Conservation (phyloP, 805 yeast species). For the Sungouiozyma intestinalis region DNA sequence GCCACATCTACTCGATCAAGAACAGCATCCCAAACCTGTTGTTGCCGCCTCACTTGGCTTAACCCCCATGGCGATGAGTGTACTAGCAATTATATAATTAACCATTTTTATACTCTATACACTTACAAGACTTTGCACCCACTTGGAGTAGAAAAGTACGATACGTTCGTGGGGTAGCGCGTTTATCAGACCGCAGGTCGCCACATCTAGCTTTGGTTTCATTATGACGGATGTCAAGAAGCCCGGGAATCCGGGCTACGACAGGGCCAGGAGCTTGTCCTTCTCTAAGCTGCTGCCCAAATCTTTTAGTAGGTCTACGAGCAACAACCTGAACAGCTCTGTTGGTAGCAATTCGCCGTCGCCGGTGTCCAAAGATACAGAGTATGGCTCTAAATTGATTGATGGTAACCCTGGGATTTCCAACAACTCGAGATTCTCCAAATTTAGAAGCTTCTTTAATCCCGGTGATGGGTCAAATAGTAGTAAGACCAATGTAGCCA, state of each 20-base stretch:
- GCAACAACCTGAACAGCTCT: constrained; percentile 1
- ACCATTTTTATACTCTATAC: background rate
- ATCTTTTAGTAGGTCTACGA: constrained; percentile 8
- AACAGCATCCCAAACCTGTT: constrained; percentile 90
- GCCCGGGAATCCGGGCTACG: constrained; percentile 5
- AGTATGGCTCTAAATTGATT: background rate
- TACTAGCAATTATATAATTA: background rate
- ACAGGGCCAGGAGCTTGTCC: constrained; percentile 17
- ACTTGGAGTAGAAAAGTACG: too few species aligned
- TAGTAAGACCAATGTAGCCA: constrained; percentile 5
- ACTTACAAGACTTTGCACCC: too few species aligned
- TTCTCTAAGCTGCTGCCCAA: constrained; percentile 15
- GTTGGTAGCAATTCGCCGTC: background rate
- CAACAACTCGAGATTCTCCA: constrained; percentile 12
- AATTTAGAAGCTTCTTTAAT: constrained; percentile 16
- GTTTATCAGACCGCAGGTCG: background rate
- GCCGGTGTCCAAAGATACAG: background rate
- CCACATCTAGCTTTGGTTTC: background rate
- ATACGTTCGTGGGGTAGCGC: background rate
- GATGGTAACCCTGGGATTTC: background rate
- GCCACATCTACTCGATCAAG: constrained; percentile 79
- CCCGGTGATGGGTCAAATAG: background rate
- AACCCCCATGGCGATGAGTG: constrained; percentile 1
- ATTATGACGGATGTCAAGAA: background rate
- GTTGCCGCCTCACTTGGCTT: constrained; percentile 86